Conservation (phyloP, 106 monocot species). For the Phalaenopsis aphrodite region DNA sequence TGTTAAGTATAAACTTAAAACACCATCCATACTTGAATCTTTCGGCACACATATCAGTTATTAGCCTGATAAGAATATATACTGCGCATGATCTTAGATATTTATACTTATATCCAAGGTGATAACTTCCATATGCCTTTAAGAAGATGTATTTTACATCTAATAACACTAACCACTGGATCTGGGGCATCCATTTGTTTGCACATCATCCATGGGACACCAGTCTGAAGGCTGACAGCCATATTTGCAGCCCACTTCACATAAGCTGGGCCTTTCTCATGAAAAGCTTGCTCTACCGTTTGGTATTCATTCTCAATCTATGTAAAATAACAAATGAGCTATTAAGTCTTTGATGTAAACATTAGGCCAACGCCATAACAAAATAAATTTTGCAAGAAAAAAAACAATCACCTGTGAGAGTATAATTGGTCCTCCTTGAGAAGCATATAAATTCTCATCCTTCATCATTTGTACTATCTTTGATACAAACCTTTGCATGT, state of each 20-base stretch:
- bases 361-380: neutral
- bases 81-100: no score
- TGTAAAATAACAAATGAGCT: neutral
- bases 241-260: slow-evolving; percentile 79
- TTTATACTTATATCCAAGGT: neutral
- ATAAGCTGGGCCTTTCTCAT: slow-evolving; percentile 52
- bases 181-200: slow-evolving; percentile 90
- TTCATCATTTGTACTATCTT: slow-evolving; percentile 57
- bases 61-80: no score
- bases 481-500: slow-evolving; percentile 47
- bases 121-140: no score
- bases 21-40: neutral
- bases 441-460: slow-evolving; percentile 37
- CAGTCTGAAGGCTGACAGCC: slow-evolving; percentile 68
- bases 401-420: slow-evolving; percentile 36
- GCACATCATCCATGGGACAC: slow-evolving; percentile 99
- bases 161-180: slow-evolving; percentile 48
- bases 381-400: neutral
- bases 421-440: slow-evolving; percentile 71
- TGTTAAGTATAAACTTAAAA: neutral
- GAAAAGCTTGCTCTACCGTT: slow-evolving; percentile 50
- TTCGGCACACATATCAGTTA: no score
- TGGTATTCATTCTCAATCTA: slow-evolving; percentile 88
- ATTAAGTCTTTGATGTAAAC: neutral
- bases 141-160: neutral